Evolutionary conservation across 495 filamentous ascomycete species (phyloP).

Genomic region (Hypoxylon lienhwacheense): DNA sequence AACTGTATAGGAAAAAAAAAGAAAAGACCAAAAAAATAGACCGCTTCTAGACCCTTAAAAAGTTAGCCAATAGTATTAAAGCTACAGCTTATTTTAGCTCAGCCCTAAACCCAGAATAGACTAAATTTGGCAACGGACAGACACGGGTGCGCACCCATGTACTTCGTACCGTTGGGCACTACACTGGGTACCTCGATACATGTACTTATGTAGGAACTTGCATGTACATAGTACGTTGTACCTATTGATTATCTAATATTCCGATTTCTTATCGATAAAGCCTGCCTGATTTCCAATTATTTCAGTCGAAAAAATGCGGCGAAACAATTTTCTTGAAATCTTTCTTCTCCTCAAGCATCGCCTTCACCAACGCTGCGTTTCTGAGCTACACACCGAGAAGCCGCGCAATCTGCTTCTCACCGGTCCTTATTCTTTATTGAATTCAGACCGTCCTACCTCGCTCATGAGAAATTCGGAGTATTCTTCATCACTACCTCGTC

Average conservation of each 20-base stretch:
- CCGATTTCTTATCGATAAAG: too few relatives aligned
- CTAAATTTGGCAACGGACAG: too few relatives aligned
- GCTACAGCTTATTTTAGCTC: too few relatives aligned
- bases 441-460: conserved; percentile 45
- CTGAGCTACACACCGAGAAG: conserved; percentile 94
- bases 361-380: conserved; percentile 99
- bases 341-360: conserved; percentile 67
- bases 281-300: too few relatives aligned
- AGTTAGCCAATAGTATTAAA: not conserved
- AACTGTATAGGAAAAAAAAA: not conserved
- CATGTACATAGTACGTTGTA: too few relatives aligned
- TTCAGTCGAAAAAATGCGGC: conserved; percentile 35
- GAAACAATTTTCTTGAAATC: conserved; percentile 18
- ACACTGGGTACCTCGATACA: too few relatives aligned
- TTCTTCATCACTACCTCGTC: conserved; percentile 68
- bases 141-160: too few relatives aligned
- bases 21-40: conserved; percentile 5
- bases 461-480: conserved; percentile 99
- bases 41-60: conserved; percentile 9
- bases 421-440: conserved; percentile 32
- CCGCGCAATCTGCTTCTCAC: conserved; percentile 45
- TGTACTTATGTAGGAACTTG: too few relatives aligned
- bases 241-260: too few relatives aligned
- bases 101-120: too few relatives aligned
- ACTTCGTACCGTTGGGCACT: too few relatives aligned